Evolutionary conservation across 305 asterid genomes (phyloP).

Genomic region (Fraxinus paxiana): DNA sequence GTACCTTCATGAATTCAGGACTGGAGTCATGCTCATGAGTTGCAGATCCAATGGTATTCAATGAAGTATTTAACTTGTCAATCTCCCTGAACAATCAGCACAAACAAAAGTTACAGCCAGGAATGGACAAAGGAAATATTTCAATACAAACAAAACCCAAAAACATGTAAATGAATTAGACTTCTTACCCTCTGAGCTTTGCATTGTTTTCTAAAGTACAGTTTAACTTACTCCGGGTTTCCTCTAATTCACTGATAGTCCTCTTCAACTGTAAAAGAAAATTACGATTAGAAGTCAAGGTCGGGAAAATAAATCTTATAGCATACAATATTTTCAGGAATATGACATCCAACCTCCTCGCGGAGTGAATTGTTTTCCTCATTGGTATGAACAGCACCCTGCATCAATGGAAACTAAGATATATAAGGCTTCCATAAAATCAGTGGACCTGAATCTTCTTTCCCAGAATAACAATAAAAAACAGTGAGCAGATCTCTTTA

Average conservation of each 20-base stretch:
- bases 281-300: constrained; percentile 22
- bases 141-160: constrained; percentile 15
- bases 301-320: constrained; percentile 7
- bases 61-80: constrained; percentile 45
- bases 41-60: constrained; percentile 29
- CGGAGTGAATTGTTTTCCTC: constrained; percentile 41
- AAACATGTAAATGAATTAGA: constrained; percentile 13
- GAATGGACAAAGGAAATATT: constrained; percentile 2
- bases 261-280: constrained; percentile 50
- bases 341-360: constrained; percentile 50
- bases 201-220: constrained; percentile 65
- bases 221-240: constrained; percentile 53
- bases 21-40: constrained; percentile 43
- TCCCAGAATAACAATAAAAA: neutral
- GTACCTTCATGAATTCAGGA: constrained; percentile 67
- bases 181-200: constrained; percentile 56
- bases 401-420: constrained; percentile 25
- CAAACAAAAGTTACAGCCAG: neutral
- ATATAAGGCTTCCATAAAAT: constrained; percentile 16
- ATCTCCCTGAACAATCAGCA: constrained; percentile 53
- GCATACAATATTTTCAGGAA: constrained; percentile 14
- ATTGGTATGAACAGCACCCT: constrained; percentile 38
- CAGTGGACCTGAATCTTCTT: constrained; percentile 14
- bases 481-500: constrained; percentile 13
- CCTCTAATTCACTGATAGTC: constrained; percentile 65